Evolutionary conservation across 2,329 filamentous ascomycete genomes (phyloP).

Genomic region (Parafenestella ontariensis): DNA sequence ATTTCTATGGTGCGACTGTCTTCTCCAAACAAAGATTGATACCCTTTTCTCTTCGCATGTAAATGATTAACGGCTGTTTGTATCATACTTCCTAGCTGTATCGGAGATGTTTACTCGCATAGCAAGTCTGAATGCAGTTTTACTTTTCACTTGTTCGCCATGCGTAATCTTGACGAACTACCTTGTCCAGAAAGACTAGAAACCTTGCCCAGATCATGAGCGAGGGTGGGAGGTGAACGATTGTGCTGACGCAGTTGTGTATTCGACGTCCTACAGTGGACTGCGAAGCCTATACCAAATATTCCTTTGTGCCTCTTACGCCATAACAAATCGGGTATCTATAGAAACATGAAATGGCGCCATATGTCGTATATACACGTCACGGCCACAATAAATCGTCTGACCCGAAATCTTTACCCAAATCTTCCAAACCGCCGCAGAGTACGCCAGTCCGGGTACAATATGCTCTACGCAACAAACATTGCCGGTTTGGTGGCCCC

Average conservation of each 20-base stretch:
- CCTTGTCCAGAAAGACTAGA: no score
- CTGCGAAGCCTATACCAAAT: neutral
- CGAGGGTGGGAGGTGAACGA: neutral
- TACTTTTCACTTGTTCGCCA: no score
- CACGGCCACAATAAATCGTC: neutral
- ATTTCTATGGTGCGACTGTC: no score
- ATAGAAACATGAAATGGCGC: neutral
- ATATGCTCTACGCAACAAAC: no score
- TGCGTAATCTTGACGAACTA: no score
- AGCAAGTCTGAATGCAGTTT: no score
- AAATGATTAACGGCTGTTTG: neutral
- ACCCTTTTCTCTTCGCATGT: conserved; percentile 6
- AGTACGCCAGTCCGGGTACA: no score
- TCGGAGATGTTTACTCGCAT: neutral
- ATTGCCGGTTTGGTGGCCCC: no score
- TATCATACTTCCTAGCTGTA: neutral
- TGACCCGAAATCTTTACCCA: neutral
- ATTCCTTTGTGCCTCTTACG: neutral
- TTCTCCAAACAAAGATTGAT: conserved; percentile 8
- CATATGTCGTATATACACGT: neutral
- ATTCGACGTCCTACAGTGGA: neutral
- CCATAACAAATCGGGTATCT: neutral
- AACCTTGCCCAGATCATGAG: no score
- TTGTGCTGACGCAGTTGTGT: neutral
- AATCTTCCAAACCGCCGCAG: neutral